phyloP scores from a whole-genome alignment of 2,329 filamentous ascomycete genomes.

The Alternaria conjuncta region DNA sequence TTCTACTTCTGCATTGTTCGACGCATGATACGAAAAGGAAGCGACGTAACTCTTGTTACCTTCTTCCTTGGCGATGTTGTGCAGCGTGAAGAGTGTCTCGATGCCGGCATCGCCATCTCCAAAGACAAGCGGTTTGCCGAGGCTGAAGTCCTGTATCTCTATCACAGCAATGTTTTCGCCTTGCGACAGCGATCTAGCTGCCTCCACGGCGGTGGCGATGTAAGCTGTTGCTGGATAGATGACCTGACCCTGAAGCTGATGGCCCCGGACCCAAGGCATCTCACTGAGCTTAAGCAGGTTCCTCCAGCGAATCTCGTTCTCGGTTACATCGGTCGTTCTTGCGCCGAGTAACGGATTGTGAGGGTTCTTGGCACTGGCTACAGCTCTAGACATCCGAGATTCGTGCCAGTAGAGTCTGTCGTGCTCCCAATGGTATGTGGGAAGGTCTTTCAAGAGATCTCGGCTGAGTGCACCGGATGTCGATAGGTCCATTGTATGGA shows the following conservation, averaged over 20 bases:
- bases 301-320: not conserved
- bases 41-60: not conserved
- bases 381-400: not conserved
- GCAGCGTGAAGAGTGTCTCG: not conserved
- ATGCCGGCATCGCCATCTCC: not conserved
- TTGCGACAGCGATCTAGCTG: not conserved
- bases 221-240: not conserved
- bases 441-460: not conserved
- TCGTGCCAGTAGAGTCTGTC: not conserved
- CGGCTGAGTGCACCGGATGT: not conserved
- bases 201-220: not conserved
- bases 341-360: not conserved
- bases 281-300: not conserved
- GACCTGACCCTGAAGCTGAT: not conserved
- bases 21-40: not conserved
- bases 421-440: slow-evolving; percentile 1
- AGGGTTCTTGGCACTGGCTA: not conserved
- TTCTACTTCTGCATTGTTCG: not conserved
- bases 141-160: not conserved
- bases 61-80: not conserved
- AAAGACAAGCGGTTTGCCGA: not conserved
- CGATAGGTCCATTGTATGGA: not conserved
- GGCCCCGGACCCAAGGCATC: not conserved
- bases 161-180: not conserved
- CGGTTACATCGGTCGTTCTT: not conserved